A percentile compares a stretch with the other conserved stretches of the same genome.
phyloP scores from a whole-genome alignment of 495 filamentous ascomycete genomes.

The Immersiella caudata region DNA sequence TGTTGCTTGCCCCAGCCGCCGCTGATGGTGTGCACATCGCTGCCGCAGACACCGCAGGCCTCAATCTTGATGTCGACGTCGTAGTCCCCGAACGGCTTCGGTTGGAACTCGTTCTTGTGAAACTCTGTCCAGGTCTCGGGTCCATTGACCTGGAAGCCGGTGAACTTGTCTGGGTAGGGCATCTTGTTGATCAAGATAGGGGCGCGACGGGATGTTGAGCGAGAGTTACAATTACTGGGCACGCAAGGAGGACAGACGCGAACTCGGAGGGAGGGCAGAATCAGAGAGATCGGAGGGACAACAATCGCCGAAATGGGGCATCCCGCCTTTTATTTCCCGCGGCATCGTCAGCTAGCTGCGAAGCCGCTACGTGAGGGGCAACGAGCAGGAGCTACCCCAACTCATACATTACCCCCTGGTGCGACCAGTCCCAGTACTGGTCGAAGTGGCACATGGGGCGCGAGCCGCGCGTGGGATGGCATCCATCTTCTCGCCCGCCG shows the following conservation, averaged over 20 bases:
- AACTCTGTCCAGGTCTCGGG: slow-evolving; percentile 55
- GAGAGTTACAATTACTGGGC: neutral
- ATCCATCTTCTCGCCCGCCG: slow-evolving; percentile 6
- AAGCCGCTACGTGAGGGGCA: neutral
- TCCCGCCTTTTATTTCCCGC: slow-evolving; percentile 20
- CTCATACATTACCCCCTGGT: slow-evolving; percentile 10
- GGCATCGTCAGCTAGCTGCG: slow-evolving; percentile 1
- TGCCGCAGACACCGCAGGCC: slow-evolving; percentile 60
- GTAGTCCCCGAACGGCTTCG: slow-evolving; percentile 61
- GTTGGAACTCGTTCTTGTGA: slow-evolving; percentile 59
- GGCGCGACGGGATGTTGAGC: neutral
- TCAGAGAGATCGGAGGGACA: neutral
- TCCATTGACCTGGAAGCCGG: slow-evolving; percentile 59
- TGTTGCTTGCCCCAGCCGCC: slow-evolving; percentile 59
- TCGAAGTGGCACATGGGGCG: neutral
- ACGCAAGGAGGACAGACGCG: neutral
- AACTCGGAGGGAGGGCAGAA: neutral
- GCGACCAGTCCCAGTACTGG: neutral
- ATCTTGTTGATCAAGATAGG: slow-evolving; percentile 23
- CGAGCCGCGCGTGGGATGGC: neutral
- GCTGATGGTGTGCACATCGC: slow-evolving; percentile 59
- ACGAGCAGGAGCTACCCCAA: neutral
- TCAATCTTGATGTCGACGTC: slow-evolving; percentile 61
- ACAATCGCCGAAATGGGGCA: neutral
- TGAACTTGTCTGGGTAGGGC: slow-evolving; percentile 46